Base-by-base conservation (phyloP, 2,329 filamentous ascomycete species). In the Epichloe elymi region DNA sequence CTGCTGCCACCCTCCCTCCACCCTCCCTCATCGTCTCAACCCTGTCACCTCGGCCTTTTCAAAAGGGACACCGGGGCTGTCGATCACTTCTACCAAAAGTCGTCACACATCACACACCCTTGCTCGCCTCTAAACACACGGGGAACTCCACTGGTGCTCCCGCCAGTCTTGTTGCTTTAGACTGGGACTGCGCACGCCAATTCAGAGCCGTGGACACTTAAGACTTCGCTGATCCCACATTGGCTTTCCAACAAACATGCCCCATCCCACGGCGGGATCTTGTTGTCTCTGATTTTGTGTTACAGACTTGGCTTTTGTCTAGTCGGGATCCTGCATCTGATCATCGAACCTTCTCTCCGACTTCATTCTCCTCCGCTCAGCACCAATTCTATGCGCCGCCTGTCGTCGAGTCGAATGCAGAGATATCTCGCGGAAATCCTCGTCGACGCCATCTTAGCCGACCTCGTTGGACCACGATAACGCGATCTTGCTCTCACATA, bases 161-260 rank as follows among this genome's bases (percentile, higher is more conserved):
- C 65, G 63, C 64, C 61, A 62, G 30, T 60, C 68, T 68, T 63
- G 62, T 62, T 61, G 56, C 61, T 60, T 63, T 61, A 61, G 64
- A 65, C 61, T 60, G 61, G 61, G 62, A 63, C 65, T 67, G 65
- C 65, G 65, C 65, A 68, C 61, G 64, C 66, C 63, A 66, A 66
- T 65, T 64, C 40, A 23, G 57, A 64, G 53, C 55, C 59, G 59
- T 59, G 61, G 69, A 71, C 73, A 77, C 74, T 75, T 78, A 78
- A 78, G 67, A 76, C 72, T 70, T 73, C 72, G 75, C 74, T 76
- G 75, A 78, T 78, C 75, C 75, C 74, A 72, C 65, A 60, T 64
- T 60, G 61, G 58, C 56, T 56, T 40, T 56, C 61, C 59, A 54
- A 59, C 63, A 59, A 56, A 59, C 57, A 43, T 57, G 60, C 56